These are phyloP conservation scores for Alternaria sp. DNA, from an alignment of 2,329 filamentous ascomycete genomes.

Conservation along the genomic window DNA sequence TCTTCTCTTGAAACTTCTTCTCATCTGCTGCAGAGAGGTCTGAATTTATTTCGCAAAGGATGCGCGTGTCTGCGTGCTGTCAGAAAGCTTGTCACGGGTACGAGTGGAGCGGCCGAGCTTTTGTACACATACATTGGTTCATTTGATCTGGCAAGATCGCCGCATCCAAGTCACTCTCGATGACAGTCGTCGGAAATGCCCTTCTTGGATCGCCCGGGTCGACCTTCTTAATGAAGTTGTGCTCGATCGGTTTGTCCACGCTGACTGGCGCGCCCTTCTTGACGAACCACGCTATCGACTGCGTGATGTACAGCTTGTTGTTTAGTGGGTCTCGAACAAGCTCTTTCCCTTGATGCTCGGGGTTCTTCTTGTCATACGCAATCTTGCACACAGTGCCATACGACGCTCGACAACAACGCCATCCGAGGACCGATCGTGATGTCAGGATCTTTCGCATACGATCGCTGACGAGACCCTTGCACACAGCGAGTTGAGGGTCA, in stretches of 20 bases:
- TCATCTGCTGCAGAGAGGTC: slow-evolving; percentile 41
- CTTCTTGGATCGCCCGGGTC: slow-evolving; percentile 39
- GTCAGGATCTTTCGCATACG: slow-evolving; percentile 57
- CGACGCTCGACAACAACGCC: slow-evolving; percentile 46
- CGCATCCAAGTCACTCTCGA: slow-evolving; percentile 36
- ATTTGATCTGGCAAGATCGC: slow-evolving; percentile 36
- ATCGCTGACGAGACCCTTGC: slow-evolving; percentile 60
- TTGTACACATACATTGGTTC: slow-evolving; percentile 25
- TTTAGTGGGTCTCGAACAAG: slow-evolving; percentile 39
- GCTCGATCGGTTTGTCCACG: slow-evolving; percentile 41
- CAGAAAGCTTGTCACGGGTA: neutral
- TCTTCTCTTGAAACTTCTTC: slow-evolving; percentile 44
- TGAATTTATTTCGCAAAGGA: slow-evolving; percentile 46
- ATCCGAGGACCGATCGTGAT: slow-evolving; percentile 52
- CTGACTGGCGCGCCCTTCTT: slow-evolving; percentile 42
- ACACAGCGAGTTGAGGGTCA: slow-evolving; percentile 63
- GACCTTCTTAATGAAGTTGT: slow-evolving; percentile 43
- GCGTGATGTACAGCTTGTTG: slow-evolving; percentile 44
- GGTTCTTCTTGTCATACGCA: slow-evolving; percentile 43
- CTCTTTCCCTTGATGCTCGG: slow-evolving; percentile 33
- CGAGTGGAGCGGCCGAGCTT: neutral
- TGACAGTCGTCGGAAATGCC: slow-evolving; percentile 41
- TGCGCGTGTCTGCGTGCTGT: slow-evolving; percentile 28
- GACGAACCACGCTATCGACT: slow-evolving; percentile 49
- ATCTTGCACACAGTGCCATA: slow-evolving; percentile 50